Evolutionary conservation across 139 green algal genomes (phyloP), one percentile per base, ranked within the genome.

Genomic region (Chlamydomonas schloesseri): DNA sequence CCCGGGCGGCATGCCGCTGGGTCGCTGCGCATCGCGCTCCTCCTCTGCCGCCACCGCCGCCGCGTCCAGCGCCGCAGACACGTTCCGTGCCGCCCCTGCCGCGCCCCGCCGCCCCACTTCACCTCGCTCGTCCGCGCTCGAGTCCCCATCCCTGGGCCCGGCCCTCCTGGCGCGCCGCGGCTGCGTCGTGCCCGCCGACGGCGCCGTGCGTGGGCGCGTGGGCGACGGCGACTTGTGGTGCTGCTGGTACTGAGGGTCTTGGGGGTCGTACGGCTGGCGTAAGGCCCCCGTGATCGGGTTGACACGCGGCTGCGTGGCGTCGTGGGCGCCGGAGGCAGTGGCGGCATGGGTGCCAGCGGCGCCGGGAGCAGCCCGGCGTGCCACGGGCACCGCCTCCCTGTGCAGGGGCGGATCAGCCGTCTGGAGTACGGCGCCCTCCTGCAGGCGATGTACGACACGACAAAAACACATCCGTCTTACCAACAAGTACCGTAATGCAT

Each of bases 281-380:
- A 82, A 29, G 4, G 42, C 64, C 24, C 58, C 76, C 0, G 76
- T 73, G 28, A 73, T 62, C 13, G 76, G 76, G n/a, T 62, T 83
- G 17, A 83, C 13, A 1, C 11, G 53, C 55, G 57, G 53, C 73
- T 55, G 53, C 24, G 26, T 29, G 11, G 60, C 73, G 42, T 50
- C 42, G 6, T 50, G 42, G 42, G 42, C 42, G 3, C 20, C 73
- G 47, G 28, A 23, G 26, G 69, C 17, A 24, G 68, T 11, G 68
- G 34, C 5, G 15, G 20, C 13, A 37, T 46, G 65, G 6, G 9
- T 17, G 65, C n/a, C 31, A 3, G 5, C 67, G 37, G n/a, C 36
- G 11, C 69, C 20, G 31, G 73, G 13, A 9, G 73, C 13, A 1
- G n/a, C 28, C 21, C 11, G 75, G 10, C 17, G 76, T 2, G 60